Percentiles rank a stretch among this genome's conserved stretches.
Evolutionary conservation across 768 basidiomycete species (phyloP).

Genomic region (Tylopilus sp.): DNA sequence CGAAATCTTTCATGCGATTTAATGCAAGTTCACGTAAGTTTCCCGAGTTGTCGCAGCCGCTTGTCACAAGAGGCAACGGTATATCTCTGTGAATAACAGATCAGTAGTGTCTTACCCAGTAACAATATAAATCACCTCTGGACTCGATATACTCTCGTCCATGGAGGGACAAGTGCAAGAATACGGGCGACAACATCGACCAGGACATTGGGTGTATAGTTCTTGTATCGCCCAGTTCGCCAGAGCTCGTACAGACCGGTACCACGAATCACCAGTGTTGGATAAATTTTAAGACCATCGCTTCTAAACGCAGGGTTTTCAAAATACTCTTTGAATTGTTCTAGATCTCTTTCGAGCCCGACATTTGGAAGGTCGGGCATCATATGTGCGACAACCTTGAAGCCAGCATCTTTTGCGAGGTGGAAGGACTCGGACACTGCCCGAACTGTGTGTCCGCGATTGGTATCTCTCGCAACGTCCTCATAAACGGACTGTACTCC

Average conservation of each 20-base stretch:
- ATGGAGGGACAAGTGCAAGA: slow-evolving; percentile 93
- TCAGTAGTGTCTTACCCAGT: background rate
- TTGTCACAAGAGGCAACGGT: slow-evolving; percentile 92
- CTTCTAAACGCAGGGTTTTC: slow-evolving; percentile 97
- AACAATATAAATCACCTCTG: slow-evolving; percentile 59
- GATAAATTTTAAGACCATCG: slow-evolving; percentile 97
- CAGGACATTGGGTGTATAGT: slow-evolving; percentile 98
- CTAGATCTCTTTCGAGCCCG: slow-evolving; percentile 93
- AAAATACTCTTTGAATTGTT: slow-evolving; percentile 99
- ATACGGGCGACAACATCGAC: slow-evolving; percentile 97
- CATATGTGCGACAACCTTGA: slow-evolving; percentile 99
- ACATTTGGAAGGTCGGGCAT: slow-evolving; percentile 99
- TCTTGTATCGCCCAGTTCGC: slow-evolving; percentile 97
- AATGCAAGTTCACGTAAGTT: slow-evolving; percentile 95
- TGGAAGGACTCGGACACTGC: slow-evolving; percentile 97
- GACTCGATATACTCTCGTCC: slow-evolving; percentile 98
- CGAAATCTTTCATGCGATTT: slow-evolving; percentile 98
- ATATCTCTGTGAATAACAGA: slow-evolving; percentile 65
- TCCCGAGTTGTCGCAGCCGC: slow-evolving; percentile 96
- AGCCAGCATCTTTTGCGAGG: slow-evolving; percentile 96
- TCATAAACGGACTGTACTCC: slow-evolving; percentile 99
- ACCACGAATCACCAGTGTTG: slow-evolving; percentile 95
- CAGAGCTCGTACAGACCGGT: slow-evolving; percentile 95
- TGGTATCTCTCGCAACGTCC: slow-evolving; percentile 98
- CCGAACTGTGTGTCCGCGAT: slow-evolving; percentile 97